Evolutionary conservation across 2,329 filamentous ascomycete species (phyloP), one percentile per base, ranked within the genome.

Genomic region (Trichoderma sp.): DNA sequence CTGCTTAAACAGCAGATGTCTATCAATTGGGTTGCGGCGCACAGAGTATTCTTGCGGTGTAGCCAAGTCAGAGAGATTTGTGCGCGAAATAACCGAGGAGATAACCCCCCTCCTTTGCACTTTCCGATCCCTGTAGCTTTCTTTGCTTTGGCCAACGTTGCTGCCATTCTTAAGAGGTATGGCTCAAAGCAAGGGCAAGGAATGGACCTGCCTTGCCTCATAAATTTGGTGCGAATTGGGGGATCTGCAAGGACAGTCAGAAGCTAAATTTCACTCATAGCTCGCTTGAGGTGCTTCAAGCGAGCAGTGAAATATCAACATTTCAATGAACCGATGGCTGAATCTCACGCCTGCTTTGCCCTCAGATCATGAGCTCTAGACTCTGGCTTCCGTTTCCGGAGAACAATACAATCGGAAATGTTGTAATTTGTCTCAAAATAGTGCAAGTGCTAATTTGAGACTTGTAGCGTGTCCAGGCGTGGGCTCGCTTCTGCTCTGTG

Each of bases 201-300:
- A 24, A 43, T 13, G 16, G 21, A 29, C 21, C 21, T 43, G 35
- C 57, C 57, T 31, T 27, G 24, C 58, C 27, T 47, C 33, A 21
- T 49, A 24, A 57, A 65, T 14, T 21, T 35, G 19, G 11, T 37
- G 35, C 35, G 16, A 43, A 43, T 33, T 33, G 63, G 55, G 63
- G 53, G 63, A 67, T 67, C 63, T 67, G 55, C 63, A 52, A 7
- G 37, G 37, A 37, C 63, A 27, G 40, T 67, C 47, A 67, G 63
- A 58, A 52, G 47, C 63, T 67, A 67, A 52, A 31, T 64, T 56
- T 43, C n/a, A 14, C 31, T 52, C 60, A 47, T 52, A n/a, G n/a
- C 5, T 61, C 40, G 29, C 19, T 33, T 29, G 40, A 52, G 27
- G n/a, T n/a, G 49, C 27, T 29, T 52, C 21, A 33, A 35, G 16